Percentiles rank a stretch among this genome's conserved stretches.
Conservation (phyloP, 345 rosid genomes). For the Populus ilicifolia region DNA sequence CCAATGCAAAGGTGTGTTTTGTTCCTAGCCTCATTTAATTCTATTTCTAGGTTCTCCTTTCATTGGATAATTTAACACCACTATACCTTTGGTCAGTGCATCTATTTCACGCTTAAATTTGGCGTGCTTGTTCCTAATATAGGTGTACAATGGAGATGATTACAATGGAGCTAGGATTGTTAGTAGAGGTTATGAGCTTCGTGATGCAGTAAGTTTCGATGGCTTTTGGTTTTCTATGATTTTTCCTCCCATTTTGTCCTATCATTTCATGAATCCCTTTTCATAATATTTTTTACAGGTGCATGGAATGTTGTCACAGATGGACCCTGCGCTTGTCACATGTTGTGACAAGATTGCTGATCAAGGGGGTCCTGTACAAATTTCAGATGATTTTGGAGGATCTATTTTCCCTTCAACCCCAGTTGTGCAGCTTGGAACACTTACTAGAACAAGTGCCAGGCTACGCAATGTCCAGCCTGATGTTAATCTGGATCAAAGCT, state of each 20-base stretch:
- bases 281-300: slow-evolving; percentile 48
- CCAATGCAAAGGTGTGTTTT: slow-evolving; percentile 76
- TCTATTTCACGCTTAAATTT: background rate
- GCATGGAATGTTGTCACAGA: slow-evolving; percentile 96
- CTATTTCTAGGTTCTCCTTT: background rate
- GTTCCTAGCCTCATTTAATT: background rate
- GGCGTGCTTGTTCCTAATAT: slow-evolving; percentile 14
- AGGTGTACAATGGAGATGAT: slow-evolving; percentile 94
- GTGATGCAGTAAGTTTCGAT: slow-evolving; percentile 66
- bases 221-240: background rate
- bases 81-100: background rate
- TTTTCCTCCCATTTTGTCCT: background rate
- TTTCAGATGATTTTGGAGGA: slow-evolving; percentile 72
- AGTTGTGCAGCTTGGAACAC: slow-evolving; percentile 71
- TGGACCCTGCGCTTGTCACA: slow-evolving; percentile 87
- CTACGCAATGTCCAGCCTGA: slow-evolving; percentile 91
- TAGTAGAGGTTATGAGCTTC: slow-evolving; percentile 90
- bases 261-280: background rate
- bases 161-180: slow-evolving; percentile 92
- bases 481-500: slow-evolving; percentile 64
- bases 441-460: slow-evolving; percentile 87
- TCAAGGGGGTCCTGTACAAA: slow-evolving; percentile 77
- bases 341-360: slow-evolving; percentile 83
- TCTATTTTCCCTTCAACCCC: slow-evolving; percentile 61
- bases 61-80: background rate